Percentiles rank a stretch among this genome's conserved stretches.
phyloP scores from a whole-genome alignment of 495 filamentous ascomycete species.

The Tetracladium setigerum region DNA sequence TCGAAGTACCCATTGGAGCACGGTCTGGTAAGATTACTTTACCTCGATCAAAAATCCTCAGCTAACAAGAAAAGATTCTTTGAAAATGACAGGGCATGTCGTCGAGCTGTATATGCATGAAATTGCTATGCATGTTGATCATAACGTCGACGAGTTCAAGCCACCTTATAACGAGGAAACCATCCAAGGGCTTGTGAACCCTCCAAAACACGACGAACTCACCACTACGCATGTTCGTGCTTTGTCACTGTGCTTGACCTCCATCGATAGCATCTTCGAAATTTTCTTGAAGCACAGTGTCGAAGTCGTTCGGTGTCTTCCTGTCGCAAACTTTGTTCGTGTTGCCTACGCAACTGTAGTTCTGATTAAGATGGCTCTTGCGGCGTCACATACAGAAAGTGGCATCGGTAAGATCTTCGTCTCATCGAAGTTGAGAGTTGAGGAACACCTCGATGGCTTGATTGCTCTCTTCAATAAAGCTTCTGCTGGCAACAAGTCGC shows the following conservation, averaged over 20 bases:
- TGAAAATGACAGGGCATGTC: conserved; percentile 54
- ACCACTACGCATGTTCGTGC: conserved; percentile 62
- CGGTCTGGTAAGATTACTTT: conserved; percentile 24
- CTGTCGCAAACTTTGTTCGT: conserved; percentile 71
- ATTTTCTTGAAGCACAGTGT: conserved; percentile 54
- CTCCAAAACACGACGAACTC: conserved; percentile 32
- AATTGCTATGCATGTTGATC: conserved; percentile 70
- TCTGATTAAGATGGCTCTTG: conserved; percentile 81
- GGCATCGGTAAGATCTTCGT: conserved; percentile 72
- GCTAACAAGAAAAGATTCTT: conserved; percentile 34
- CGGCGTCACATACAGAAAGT: conserved; percentile 55
- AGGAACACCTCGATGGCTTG: conserved; percentile 63
- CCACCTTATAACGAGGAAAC: conserved; percentile 41
- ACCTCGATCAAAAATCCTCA: not conserved
- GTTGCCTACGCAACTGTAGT: conserved; percentile 78
- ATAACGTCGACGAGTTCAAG: conserved; percentile 52
- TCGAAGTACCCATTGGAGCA: conserved; percentile 12
- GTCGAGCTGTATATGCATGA: conserved; percentile 81
- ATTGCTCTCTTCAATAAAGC: conserved; percentile 58
- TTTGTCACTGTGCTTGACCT: conserved; percentile 59
- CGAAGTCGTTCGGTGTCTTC: conserved; percentile 58
- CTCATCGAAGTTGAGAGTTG: conserved; percentile 64
- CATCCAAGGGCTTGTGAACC: conserved; percentile 18
- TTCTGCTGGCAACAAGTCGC: conserved; percentile 54
- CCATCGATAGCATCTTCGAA: conserved; percentile 69